Base-by-base conservation (phyloP, 108 stramenopile species). In the Skeletonema marinoi region DNA sequence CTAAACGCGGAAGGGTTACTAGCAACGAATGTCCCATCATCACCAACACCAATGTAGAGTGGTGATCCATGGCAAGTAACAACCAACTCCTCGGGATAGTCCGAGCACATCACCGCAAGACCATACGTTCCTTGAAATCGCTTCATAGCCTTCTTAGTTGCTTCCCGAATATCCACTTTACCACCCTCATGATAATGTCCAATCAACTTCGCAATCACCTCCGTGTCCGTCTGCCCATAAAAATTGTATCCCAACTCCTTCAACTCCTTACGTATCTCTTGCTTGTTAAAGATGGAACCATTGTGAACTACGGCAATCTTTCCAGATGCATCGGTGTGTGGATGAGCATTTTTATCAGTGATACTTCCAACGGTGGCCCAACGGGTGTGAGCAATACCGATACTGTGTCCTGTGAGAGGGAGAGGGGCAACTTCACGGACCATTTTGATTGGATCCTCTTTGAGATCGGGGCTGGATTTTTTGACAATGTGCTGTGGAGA, bases 361-460 rank as follows among this genome's bases (percentile, higher is more conserved):
- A 93, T 94, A 50, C 89, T 88, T 36, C 95, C 95, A 65, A 88
- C 86, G 8, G 96, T 96, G n/a, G 96, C 93, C 93, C 93, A 96
- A 13, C 96, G 92, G 2, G 96, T 96, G 82, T 96, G 96, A 8
- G 89, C 96, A 50, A 96, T 96, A 48, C 94, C 96, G 19, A 92
- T 80, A 54, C 42, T 39, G 60, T 92, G 89, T 30, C 82, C 77
- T 44, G 42, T n/a, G 10, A 67, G 50, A 46, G 83, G 77, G n/a
- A 17, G 33, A 30, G 70, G 76, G 10, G 78, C 25, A 17, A 77
- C 82, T 13, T 71, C 70, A 50, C 88, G 83, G 48, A 93, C 86
- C 75, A 92, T 81, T 66, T 88, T 84, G 70, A 93, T 86, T 36
- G 88, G 74, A 66, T 92, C 92, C 10, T 80, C 85, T 50, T 88